Conservation (phyloP, 208 protist genomes). For the Acanthamoeba royreba region DNA sequence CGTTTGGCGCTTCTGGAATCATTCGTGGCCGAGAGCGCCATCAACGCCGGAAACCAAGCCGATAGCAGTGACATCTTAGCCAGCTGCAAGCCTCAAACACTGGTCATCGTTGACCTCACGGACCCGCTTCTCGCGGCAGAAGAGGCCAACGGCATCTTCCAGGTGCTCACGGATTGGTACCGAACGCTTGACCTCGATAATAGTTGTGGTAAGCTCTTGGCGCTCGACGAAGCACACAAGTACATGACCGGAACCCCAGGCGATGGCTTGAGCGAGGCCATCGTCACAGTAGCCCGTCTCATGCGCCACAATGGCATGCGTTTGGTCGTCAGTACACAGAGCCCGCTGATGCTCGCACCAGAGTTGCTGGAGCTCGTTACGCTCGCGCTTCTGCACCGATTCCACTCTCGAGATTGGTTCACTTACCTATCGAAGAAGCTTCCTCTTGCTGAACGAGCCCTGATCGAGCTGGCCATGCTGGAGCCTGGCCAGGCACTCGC, state of each 20-base stretch:
- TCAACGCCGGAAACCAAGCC: neutral
- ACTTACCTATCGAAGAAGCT: constrained; percentile 49
- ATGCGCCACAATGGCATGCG: constrained; percentile 53
- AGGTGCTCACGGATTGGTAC: constrained; percentile 44
- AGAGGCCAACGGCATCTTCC: constrained; percentile 47
- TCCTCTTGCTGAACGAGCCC: neutral
- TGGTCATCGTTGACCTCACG: constrained; percentile 36
- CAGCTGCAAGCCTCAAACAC: neutral
- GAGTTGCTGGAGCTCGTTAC: constrained; percentile 53
- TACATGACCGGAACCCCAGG: neutral
- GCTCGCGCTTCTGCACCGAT: constrained; percentile 46
- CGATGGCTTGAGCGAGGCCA: constrained; percentile 33
- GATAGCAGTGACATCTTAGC: neutral
- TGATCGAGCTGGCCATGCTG: neutral
- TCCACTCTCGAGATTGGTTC: constrained; percentile 55
- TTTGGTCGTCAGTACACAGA: constrained; percentile 41
- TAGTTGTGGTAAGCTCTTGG: constrained; percentile 38
- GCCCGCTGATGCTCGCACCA: constrained; percentile 7
- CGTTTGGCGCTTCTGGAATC: neutral
- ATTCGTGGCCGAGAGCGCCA: neutral
- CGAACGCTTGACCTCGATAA: neutral
- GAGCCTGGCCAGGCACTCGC: neutral
- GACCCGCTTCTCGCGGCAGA: constrained; percentile 37
- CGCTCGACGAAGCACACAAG: constrained; percentile 54
- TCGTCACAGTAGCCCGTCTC: constrained; percentile 33